These are phyloP conservation scores for Sporothrix pseudoabietina DNA, from an alignment of 2,329 filamentous ascomycete genomes.

Conservation along the genomic window DNA sequence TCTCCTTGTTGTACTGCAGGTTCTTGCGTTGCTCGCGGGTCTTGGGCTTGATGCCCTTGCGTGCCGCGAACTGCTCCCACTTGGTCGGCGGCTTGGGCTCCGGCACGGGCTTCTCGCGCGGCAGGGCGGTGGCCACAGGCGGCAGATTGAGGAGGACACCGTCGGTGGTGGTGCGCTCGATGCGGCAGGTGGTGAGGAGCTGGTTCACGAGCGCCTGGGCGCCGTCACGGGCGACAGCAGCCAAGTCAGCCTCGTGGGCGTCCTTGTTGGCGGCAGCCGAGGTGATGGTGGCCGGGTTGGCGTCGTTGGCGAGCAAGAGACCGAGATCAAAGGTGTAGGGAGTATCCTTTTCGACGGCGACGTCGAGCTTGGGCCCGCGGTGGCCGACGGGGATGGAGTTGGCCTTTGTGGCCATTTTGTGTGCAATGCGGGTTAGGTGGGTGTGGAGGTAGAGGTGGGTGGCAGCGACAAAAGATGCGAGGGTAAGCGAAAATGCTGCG, in stretches of 20 bases:
- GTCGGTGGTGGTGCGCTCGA: constrained; percentile 64
- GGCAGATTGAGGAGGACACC: constrained; percentile 82
- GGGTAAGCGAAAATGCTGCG: background rate
- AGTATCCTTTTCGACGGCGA: constrained; percentile 76
- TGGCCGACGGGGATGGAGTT: constrained; percentile 39
- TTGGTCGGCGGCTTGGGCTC: constrained; percentile 80
- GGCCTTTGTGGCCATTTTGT: constrained; percentile 38
- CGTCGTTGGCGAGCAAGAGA: constrained; percentile 81
- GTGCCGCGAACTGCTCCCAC: constrained; percentile 94
- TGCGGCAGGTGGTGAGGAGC: constrained; percentile 83
- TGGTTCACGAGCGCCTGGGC: constrained; percentile 93
- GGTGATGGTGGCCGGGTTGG: constrained; percentile 70
- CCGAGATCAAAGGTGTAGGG: constrained; percentile 93
- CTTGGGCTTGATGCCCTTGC: constrained; percentile 95
- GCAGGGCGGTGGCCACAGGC: constrained; percentile 66
- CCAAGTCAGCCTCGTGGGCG: constrained; percentile 53
- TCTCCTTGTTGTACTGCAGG: constrained; percentile 80
- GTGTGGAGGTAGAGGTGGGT: background rate
- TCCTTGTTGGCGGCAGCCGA: constrained; percentile 58
- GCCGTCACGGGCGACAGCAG: constrained; percentile 78
- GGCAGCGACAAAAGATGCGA: background rate
- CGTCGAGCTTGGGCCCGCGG: constrained; percentile 52
- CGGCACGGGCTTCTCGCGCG: constrained; percentile 90
- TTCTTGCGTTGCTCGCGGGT: constrained; percentile 73
- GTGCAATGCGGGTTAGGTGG: background rate